phyloP scores from a whole-genome alignment of 2,329 filamentous ascomycete genomes.

The Exserohilum turcica region DNA sequence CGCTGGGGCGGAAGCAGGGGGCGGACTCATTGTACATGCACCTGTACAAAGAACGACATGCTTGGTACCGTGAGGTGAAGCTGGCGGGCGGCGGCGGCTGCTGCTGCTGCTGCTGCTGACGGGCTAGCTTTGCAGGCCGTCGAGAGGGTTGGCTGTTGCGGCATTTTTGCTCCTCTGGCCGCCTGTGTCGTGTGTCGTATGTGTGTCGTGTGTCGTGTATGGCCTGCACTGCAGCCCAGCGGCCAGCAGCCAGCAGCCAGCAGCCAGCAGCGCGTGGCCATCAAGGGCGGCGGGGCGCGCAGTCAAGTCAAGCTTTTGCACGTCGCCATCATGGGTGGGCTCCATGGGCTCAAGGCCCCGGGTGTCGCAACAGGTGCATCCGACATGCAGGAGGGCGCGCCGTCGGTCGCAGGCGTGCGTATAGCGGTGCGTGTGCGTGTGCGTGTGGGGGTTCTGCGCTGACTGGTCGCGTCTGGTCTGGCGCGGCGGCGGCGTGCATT shows the following conservation, averaged over 20 bases:
- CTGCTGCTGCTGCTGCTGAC: too few species aligned
- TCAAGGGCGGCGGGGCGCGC: too few species aligned
- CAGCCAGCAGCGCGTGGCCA: too few species aligned
- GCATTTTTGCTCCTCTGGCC: constrained; percentile 29
- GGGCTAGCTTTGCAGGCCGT: constrained; percentile 8
- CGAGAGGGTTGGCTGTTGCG: constrained; percentile 10
- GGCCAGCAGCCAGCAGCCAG: too few species aligned
- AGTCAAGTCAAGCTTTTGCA: constrained; percentile 10
- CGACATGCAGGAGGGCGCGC: constrained; percentile 29
- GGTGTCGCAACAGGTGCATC: constrained; percentile 20
- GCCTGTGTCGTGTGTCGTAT: constrained; percentile 5
- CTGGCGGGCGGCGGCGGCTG: constrained; percentile 15
- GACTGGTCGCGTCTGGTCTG: too few species aligned
- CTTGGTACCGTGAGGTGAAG: neutral
- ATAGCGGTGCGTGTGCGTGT: too few species aligned
- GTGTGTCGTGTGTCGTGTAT: too few species aligned
- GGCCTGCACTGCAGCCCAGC: too few species aligned
- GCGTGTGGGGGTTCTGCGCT: constrained; percentile 30
- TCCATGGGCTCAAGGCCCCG: constrained; percentile 10
- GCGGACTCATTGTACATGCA: too few species aligned
- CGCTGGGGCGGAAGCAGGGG: constrained; percentile 5
- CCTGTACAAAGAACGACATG: constrained; percentile 6
- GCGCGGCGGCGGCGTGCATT: constrained; percentile 12
- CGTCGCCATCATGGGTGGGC: constrained; percentile 15
- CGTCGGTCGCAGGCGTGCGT: too few species aligned